phyloP scores from a whole-genome alignment of 495 filamentous ascomycete species.

The Terfezia boudieri region DNA sequence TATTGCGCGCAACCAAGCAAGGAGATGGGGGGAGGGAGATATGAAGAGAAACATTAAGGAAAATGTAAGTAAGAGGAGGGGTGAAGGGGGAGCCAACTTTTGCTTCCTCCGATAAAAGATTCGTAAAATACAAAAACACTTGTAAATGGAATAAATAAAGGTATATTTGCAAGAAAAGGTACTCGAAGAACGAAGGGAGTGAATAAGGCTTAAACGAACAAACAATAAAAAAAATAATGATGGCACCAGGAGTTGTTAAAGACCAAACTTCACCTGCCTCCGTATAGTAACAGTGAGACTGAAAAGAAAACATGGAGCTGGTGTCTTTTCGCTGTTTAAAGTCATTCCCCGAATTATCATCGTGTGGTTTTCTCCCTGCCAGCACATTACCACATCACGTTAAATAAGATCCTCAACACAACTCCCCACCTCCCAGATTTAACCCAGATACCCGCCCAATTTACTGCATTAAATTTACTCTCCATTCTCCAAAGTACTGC shows the following conservation, averaged over 20 bases:
- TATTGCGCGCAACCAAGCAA: background rate
- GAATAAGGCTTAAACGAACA: background rate
- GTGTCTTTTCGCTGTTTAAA: background rate
- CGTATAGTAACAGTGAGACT: background rate
- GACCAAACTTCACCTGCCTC: background rate
- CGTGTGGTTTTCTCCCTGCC: background rate
- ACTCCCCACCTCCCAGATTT: background rate
- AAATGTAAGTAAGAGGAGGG: background rate
- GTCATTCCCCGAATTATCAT: background rate
- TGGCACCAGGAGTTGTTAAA: background rate
- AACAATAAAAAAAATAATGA: background rate
- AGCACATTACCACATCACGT: background rate
- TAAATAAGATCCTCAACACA: background rate
- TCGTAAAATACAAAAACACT: constrained; percentile 1
- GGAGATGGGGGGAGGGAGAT: background rate
- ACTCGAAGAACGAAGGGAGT: constrained; percentile 4
- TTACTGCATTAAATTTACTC: constrained; percentile 1
- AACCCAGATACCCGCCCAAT: constrained; percentile 7
- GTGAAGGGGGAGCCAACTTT: constrained; percentile 2
- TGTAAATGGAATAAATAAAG: constrained; percentile 9
- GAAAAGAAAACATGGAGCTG: background rate
- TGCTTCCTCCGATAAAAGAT: constrained; percentile 9
- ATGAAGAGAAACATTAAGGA: background rate
- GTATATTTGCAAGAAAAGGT: constrained; percentile 15
- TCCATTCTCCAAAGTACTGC: constrained; percentile 16